Percentiles rank a stretch among this genome's conserved stretches.
Evolutionary conservation across 176 grass and related monocot genomes (phyloP).

Genomic region (Cocos nucifera): DNA sequence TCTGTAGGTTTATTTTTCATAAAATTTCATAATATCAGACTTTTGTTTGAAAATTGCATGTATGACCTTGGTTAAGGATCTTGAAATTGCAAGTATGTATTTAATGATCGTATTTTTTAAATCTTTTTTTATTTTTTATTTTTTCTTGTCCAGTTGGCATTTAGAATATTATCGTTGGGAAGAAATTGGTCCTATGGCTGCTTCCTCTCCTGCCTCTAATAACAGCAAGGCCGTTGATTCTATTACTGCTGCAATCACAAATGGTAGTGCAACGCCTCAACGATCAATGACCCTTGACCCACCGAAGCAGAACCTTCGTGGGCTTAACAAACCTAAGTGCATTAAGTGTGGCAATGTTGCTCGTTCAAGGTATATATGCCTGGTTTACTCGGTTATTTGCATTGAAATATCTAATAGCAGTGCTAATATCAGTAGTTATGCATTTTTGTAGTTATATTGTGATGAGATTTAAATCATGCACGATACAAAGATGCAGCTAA

Average conservation of each 20-base stretch:
- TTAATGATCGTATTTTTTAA: neutral
- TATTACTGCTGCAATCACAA: conserved; percentile 18
- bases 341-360: conserved; percentile 93
- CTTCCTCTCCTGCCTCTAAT: conserved; percentile 32
- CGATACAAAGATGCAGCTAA: too few species aligned
- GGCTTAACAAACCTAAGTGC: conserved; percentile 93
- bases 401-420: too few species aligned
- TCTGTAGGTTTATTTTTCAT: too few species aligned
- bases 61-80: too few species aligned
- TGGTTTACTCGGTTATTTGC: neutral
- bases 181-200: conserved; percentile 18
- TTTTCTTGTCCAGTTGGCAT: neutral
- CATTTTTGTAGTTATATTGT: too few species aligned
- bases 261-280: conserved; percentile 53
- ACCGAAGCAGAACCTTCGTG: conserved; percentile 72
- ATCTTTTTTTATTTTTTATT: neutral
- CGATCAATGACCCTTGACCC: conserved; percentile 47
- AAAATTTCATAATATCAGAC: too few species aligned
- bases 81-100: too few species aligned
- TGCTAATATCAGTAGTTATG: too few species aligned
- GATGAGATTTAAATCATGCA: too few species aligned
- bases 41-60: too few species aligned
- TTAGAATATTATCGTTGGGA: neutral
- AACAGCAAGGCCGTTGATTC: conserved; percentile 24
- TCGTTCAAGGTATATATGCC: conserved; percentile 61